Evolutionary conservation across 768 basidiomycete genomes (phyloP).

Genomic region (Suillus subaureus): DNA sequence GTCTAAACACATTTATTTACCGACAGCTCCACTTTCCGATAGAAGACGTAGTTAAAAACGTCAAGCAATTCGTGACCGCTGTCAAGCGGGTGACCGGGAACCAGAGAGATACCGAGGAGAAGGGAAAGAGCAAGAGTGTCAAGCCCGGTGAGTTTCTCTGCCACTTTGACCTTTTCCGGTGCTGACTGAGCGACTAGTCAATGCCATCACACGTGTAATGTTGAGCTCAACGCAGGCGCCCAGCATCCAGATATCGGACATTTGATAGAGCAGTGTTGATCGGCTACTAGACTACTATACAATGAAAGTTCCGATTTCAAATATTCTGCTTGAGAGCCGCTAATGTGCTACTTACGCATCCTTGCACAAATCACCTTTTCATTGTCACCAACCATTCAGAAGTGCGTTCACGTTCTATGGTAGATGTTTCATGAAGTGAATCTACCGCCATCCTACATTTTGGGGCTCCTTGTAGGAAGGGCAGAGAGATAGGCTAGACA

Average conservation of each 20-base stretch:
- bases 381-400: neutral
- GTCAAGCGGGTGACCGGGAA: constrained; percentile 80
- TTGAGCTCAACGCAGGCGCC: constrained; percentile 87
- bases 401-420: neutral
- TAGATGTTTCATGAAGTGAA: neutral
- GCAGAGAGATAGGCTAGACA: neutral
- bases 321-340: neutral
- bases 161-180: constrained; percentile 1
- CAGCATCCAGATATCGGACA: constrained; percentile 85
- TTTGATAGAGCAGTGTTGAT: constrained; percentile 38
- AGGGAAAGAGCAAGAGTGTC: constrained; percentile 37
- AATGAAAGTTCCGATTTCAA: neutral
- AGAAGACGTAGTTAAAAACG: constrained; percentile 77
- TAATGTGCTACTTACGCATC: neutral
- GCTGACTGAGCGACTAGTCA: constrained; percentile 46
- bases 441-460: neutral
- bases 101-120: constrained; percentile 49
- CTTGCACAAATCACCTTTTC: neutral
- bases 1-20: constrained; percentile 8
- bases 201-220: constrained; percentile 76
- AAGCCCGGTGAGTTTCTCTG: constrained; percentile 44
- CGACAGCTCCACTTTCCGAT: constrained; percentile 70
- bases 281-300: constrained; percentile 2
- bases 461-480: neutral
- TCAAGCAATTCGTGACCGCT: constrained; percentile 71